Evolutionary conservation across 768 basidiomycete genomes (phyloP), one percentile per base, ranked within the genome.

Genomic region (Russula virescens): DNA sequence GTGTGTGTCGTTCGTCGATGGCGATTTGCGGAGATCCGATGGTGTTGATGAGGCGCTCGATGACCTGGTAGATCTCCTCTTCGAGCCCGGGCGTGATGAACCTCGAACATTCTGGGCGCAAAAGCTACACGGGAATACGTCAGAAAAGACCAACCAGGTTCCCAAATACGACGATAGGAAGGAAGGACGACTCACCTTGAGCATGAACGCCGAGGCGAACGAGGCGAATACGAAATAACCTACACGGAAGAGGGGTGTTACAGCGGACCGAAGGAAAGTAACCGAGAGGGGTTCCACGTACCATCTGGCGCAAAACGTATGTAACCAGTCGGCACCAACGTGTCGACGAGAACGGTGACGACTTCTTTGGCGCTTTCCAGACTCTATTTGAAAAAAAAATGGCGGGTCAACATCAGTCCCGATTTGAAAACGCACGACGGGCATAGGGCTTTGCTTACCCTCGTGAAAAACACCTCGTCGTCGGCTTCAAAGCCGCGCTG

Each of bases 1-100:
- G 91, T 0, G 87, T 88, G 69, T 93, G 90, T 19, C 85, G 84
- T 28, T 89, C 86, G 73, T 94, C 91, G 62, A 93, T 80, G 21
- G 86, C 85, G 19, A 93, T 82, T 58, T 86, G 84, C 7, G 87
- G 80, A 0, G 85, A 83, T 3, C 81, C 81, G 5, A 93, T 79
- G 1, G 91, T 78, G 63, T 88, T 79, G 50, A 87, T 80, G 61
- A 88, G 83, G 59, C 79, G 78, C 69, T 86, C 83, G 0, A 94
- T 88, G 25, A 84, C 75, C 0, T 72, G 70, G 23, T 83, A 81
- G 60, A 92, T 88, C 63, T 86, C 83, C 19, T 75, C 69, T 25
- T 88, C 84, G 60, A 81, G 79, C 52, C 87, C 82, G 6, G 69
- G 72, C 9, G 82, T 77, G 34, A 92, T 78, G 70, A 85, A 84